A percentile compares a stretch with the other conserved stretches of the same genome.
These are phyloP conservation scores for Blastobotrys elegans DNA, from an alignment of 1,139 yeast species.

Conservation along the genomic window DNA sequence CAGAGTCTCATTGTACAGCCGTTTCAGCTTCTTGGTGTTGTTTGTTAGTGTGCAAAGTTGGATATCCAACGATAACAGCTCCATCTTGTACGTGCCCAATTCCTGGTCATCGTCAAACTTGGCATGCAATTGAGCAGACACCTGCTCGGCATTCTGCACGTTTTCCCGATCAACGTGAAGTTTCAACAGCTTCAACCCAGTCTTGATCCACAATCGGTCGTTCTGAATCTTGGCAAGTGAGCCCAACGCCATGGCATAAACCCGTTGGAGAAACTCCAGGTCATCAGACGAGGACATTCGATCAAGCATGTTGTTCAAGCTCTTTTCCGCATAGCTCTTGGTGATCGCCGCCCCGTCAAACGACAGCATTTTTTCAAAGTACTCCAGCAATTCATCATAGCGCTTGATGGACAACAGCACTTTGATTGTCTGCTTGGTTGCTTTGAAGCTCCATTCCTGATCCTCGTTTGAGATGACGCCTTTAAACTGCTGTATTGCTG, in stretches of 20 bases:
- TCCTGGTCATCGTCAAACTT: slow-evolving; percentile 21
- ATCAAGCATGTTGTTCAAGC: slow-evolving; percentile 51
- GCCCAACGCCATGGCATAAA: slow-evolving; percentile 30
- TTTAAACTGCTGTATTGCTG: slow-evolving; percentile 44
- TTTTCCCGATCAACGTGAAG: slow-evolving; percentile 41
- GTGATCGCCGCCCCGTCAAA: slow-evolving; percentile 28
- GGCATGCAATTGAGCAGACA: slow-evolving; percentile 42
- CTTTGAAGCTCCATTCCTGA: slow-evolving; percentile 45
- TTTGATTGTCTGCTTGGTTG: slow-evolving; percentile 63
- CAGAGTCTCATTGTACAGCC: slow-evolving; percentile 47
- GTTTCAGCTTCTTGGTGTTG: slow-evolving; percentile 41
- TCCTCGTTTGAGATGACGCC: slow-evolving; percentile 34
- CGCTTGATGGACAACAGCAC: slow-evolving; percentile 39
- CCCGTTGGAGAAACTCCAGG: slow-evolving; percentile 28
- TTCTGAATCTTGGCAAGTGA: slow-evolving; percentile 33
- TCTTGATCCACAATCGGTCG: slow-evolving; percentile 54
- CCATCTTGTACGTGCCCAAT: slow-evolving; percentile 43
- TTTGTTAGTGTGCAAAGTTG: slow-evolving; percentile 42
- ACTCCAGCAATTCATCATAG: slow-evolving; percentile 35
- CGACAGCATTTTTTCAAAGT: slow-evolving; percentile 33
- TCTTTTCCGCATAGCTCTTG: slow-evolving; percentile 55
- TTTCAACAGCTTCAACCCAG: slow-evolving; percentile 49
- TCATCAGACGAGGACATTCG: slow-evolving; percentile 19
- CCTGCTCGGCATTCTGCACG: slow-evolving; percentile 37
- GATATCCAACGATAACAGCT: slow-evolving; percentile 62